A percentile compares a stretch with the other conserved stretches of the same genome.
phyloP scores from a whole-genome alignment of 371 early-diverging fungal species.

The Saksenaea vasiformis region DNA sequence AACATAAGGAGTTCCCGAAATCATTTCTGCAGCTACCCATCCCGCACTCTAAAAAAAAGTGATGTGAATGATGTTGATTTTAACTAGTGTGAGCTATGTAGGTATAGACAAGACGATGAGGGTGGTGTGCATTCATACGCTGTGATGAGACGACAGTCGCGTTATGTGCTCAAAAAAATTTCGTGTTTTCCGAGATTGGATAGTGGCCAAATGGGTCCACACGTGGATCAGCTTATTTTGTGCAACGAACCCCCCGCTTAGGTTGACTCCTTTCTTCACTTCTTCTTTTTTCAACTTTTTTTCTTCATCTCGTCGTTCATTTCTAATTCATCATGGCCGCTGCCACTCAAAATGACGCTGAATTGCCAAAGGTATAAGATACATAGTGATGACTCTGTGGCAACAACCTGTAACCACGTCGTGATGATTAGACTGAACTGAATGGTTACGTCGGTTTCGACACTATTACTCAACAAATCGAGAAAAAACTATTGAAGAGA shows the following conservation, averaged over 20 bases:
- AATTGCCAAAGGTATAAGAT: slow-evolving; percentile 3
- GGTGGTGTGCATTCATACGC: background rate
- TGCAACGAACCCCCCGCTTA: background rate
- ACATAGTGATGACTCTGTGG: background rate
- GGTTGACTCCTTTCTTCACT: background rate
- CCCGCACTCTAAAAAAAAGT: background rate
- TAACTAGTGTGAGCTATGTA: background rate
- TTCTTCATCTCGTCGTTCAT: slow-evolving; percentile 4
- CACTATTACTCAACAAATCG: slow-evolving; percentile 88
- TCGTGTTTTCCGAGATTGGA: slow-evolving; percentile 4
- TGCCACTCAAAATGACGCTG: slow-evolving; percentile 8
- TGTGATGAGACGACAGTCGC: background rate
- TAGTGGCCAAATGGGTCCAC: slow-evolving; percentile 6
- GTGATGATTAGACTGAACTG: slow-evolving; percentile 42
- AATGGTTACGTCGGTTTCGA: slow-evolving; percentile 92
- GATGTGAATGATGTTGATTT: background rate
- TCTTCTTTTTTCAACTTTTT: slow-evolving; percentile 5
- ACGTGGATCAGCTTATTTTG: slow-evolving; percentile 15
- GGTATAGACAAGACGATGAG: background rate
- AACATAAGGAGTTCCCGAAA: slow-evolving; percentile 7
- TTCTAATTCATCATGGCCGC: slow-evolving; percentile 15
- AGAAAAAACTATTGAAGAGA: slow-evolving; percentile 86
- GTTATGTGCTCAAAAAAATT: background rate
- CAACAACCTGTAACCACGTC: background rate
- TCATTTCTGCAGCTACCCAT: background rate